Base-by-base conservation (phyloP, 352 stramenopile species). In the Globisporangium nodosum region DNA sequence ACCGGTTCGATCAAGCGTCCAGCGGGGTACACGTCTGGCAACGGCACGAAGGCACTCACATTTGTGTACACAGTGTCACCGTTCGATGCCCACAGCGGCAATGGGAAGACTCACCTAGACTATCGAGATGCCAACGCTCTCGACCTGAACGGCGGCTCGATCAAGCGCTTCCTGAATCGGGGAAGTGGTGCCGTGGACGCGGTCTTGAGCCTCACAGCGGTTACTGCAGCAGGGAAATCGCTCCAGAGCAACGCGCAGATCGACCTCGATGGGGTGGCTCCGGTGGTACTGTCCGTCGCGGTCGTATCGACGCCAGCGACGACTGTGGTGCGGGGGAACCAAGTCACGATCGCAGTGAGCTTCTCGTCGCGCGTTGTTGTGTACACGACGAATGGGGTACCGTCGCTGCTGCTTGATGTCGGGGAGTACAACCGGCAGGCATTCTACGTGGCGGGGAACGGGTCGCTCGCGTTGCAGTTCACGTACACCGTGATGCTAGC, bases 1-100 rank as follows among this genome's bases (percentile, higher is more conserved):
- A 93, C 83, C 0, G 81, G 78, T 5, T 64, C 66, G 0, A 83
- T 90, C 52, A 88, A 90, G 57, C 77, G 78, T 8, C 70, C 77
- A 24, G 85, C 85, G 0, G 70, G 74, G 3, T 95, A 92, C 65
- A 70, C 53, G 27, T 74, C 70, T 27, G 85, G 85, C 1, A 78
- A 74, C 43, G 81, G 74, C 9, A 86, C 78, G 0, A 88, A 81
- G 49, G 56, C 69, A 33, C 52, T 95, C 0, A 76, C 61, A 5
- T 94, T 95, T 66, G 57, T 78, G n/a, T 95, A 94, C 66, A 85
- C 66, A 0, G 76, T 94, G 4, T 70, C 69, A 0, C 64, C 78
- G 5, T 85, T 85, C 53, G 85, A 94, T 54, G 70, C 69, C 3
- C 74, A 82, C 52, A 68, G 49, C 11, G 60, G 49, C 5, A 76